These are phyloP conservation scores for Corymbia maculata DNA, from an alignment of 345 rosid species.

Conservation along the genomic window DNA sequence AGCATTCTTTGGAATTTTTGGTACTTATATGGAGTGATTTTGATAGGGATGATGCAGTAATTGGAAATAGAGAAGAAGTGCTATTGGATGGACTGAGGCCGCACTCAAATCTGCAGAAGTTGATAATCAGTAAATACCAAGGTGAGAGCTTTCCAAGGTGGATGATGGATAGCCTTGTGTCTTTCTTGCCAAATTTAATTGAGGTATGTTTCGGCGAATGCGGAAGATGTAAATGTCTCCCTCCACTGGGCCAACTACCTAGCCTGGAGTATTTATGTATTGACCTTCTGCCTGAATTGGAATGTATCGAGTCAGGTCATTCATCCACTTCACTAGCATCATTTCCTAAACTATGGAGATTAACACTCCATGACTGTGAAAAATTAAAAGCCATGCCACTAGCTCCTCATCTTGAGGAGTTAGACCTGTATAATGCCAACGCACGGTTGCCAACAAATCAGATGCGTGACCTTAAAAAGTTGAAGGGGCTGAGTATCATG, in stretches of 20 bases:
- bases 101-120: background rate
- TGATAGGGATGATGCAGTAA: rapidly evolving
- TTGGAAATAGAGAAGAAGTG: background rate
- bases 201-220: background rate
- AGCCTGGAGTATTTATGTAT: no score
- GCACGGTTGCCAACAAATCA: slow-evolving; percentile 1
- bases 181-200: slow-evolving; percentile 5
- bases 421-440: background rate
- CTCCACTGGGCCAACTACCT: no score
- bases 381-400: background rate
- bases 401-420: background rate
- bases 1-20: background rate
- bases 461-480: slow-evolving; percentile 5
- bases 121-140: background rate
- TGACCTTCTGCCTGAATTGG: no score
- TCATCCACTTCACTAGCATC: no score
- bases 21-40: rapidly evolving
- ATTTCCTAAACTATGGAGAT: background rate
- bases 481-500: rapidly evolving
- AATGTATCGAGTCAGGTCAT: no score
- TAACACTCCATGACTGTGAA: background rate
- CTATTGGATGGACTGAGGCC: slow-evolving; percentile 5
- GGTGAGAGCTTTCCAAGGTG: slow-evolving; percentile 7
- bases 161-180: background rate
- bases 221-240: slow-evolving; percentile 3